These are phyloP conservation scores for Amborella trichopoda DNA, from an alignment of 164 flowering plant genomes.

Conservation along the genomic window DNA sequence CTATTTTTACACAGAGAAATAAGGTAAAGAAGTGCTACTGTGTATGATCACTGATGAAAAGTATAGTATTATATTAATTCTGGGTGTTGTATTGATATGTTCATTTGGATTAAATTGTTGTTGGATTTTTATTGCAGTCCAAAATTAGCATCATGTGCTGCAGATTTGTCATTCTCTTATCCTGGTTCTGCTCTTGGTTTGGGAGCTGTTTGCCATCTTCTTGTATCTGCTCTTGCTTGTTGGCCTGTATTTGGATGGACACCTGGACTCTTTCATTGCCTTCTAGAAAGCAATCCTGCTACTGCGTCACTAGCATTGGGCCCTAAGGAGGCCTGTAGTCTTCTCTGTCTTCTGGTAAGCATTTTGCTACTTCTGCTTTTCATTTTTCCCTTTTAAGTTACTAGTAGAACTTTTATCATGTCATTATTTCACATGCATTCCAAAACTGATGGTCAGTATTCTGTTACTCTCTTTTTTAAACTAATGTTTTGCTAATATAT, in stretches of 20 bases:
- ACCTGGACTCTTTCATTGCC: conserved; percentile 71
- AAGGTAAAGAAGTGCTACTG: too few relatives aligned
- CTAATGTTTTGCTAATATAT: too few relatives aligned
- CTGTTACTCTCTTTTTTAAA: too few relatives aligned
- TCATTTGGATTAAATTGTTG: background rate
- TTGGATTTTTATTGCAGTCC: conserved; percentile 45
- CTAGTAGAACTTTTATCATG: too few relatives aligned
- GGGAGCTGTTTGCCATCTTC: conserved; percentile 79
- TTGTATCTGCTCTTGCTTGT: conserved; percentile 82
- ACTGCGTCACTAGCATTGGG: conserved; percentile 70
- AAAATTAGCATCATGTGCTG: conserved; percentile 82
- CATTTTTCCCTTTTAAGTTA: too few relatives aligned
- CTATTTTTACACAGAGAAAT: conserved; percentile 82
- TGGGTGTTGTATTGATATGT: background rate
- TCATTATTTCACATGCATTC: too few relatives aligned
- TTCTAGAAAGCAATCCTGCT: conserved; percentile 62
- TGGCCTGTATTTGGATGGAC: conserved; percentile 94
- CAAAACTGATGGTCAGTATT: too few relatives aligned
- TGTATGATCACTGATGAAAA: too few relatives aligned
- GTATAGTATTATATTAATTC: background rate
- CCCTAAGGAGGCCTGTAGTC: conserved; percentile 93
- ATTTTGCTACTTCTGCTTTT: conserved; percentile 1
- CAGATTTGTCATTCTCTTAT: conserved; percentile 56
- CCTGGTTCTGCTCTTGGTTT: conserved; percentile 71
- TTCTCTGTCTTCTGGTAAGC: conserved; percentile 73